Base-by-base conservation (phyloP, 768 basidiomycete genomes). In the Kwoniella sp. region DNA sequence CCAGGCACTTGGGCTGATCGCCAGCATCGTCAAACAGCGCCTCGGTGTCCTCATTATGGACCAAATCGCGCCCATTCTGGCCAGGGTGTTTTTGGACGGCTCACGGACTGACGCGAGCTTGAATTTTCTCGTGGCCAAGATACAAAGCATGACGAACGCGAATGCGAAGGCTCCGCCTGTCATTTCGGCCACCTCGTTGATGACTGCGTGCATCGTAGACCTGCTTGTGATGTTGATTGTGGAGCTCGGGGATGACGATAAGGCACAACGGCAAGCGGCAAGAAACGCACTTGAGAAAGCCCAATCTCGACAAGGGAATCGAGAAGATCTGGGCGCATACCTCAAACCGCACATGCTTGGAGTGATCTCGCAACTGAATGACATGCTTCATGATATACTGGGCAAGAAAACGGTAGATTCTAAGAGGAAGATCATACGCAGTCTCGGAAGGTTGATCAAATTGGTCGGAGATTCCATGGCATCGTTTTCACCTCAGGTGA, bases 401-500 rank as follows among this genome's bases (percentile, higher is more conserved):
- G 90, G 90, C 4, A 91, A 89, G 79, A 88, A 88, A 68, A 82
- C 88, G 0, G 82, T 86, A 0, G 80, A 81, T 9, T 83, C 84
- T 33, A 97, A 96, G 80, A 84, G 85, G 59, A 87, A 87, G 74
- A 88, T 95, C 63, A 82, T 97, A 52, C 85, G 89, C 25, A 88
- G 90, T 66, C 80, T 96, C 40, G 91, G 89, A 6, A 84, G 82
- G 1, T 82, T 98, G 56, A 85, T 91, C n/a, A 72, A 78, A 10
- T 83, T 85, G 21, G 85, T 94, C 60, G 92, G 90, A 0, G 81
- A 87, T 7, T 82, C 85, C 0, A 88, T 95, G 69, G 85, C 83
- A 48, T 86, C 85, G 50, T 88, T 92, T 58, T 88, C 91, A 3
- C 91, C 92, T 21, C 95, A 97, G 86, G 95, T 92, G 70, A 59